phyloP scores from a whole-genome alignment of 352 stramenopile species.

The Globisporangium nodosum region DNA sequence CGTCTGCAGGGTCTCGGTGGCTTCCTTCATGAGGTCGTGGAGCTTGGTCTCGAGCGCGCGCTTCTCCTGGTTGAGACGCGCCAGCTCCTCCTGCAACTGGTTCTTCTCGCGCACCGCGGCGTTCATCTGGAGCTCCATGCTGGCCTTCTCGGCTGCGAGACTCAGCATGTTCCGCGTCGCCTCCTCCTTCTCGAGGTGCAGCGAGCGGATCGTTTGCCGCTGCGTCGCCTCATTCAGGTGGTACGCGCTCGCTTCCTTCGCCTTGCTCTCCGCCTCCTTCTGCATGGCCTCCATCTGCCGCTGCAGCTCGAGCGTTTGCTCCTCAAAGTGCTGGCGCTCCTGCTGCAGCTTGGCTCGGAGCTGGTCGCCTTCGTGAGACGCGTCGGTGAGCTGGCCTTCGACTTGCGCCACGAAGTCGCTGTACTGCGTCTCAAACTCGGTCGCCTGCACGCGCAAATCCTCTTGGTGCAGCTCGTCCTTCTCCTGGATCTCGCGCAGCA shows the following conservation, averaged over 20 bases:
- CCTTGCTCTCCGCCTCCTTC: constrained; percentile 32
- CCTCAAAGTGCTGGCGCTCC: constrained; percentile 52
- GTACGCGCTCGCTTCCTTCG: constrained; percentile 38
- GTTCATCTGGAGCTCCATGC: constrained; percentile 44
- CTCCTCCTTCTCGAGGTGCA: constrained; percentile 64
- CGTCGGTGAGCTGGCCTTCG: constrained; percentile 38
- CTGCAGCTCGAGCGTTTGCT: constrained; percentile 44
- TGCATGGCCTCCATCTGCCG: constrained; percentile 34
- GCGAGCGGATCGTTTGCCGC: constrained; percentile 36
- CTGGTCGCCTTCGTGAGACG: constrained; percentile 48
- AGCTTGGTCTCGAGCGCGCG: constrained; percentile 36
- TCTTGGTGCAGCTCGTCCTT: constrained; percentile 42
- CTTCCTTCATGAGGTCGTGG: constrained; percentile 43
- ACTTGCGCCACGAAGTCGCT: constrained; percentile 50
- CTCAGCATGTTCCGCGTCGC: constrained; percentile 38
- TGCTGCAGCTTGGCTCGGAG: constrained; percentile 41
- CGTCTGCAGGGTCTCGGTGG: constrained; percentile 37
- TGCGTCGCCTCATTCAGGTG: constrained; percentile 40
- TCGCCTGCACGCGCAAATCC: constrained; percentile 37
- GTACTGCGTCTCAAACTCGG: constrained; percentile 55
- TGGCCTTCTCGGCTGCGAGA: constrained; percentile 42
- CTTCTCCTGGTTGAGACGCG: constrained; percentile 52
- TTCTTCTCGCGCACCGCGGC: constrained; percentile 26
- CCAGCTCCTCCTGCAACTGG: constrained; percentile 21
- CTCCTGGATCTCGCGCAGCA: constrained; percentile 38